These are phyloP conservation scores for Termitomyces sp. DNA, from an alignment of 768 basidiomycete species.

Conservation along the genomic window DNA sequence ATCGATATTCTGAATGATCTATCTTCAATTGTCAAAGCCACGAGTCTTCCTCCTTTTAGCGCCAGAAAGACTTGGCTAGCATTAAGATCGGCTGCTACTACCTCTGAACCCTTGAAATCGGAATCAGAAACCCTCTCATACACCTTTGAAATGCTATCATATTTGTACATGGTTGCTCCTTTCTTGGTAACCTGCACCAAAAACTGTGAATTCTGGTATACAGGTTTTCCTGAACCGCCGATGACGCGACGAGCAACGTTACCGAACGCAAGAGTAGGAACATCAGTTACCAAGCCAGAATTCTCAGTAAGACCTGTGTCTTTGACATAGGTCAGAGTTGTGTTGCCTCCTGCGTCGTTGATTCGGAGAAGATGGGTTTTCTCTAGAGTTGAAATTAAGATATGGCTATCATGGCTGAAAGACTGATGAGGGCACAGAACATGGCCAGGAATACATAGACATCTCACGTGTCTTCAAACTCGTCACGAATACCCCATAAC, in stretches of 20 bases:
- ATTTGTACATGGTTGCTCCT: constrained; percentile 51
- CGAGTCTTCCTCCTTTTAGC: constrained; percentile 45
- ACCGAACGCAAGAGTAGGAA: constrained; percentile 58
- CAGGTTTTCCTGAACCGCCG: constrained; percentile 20
- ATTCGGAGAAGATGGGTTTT: constrained; percentile 52
- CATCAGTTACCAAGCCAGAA: constrained; percentile 37
- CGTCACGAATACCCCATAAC: constrained; percentile 55
- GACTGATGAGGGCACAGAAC: constrained; percentile 1
- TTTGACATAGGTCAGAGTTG: constrained; percentile 35
- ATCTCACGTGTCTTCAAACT: constrained; percentile 45
- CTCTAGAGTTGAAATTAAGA: constrained; percentile 56
- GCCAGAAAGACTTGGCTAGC: constrained; percentile 63
- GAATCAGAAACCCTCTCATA: constrained; percentile 39
- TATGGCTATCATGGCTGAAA: constrained; percentile 33
- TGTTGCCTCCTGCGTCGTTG: constrained; percentile 27
- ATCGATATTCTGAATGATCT: constrained; percentile 24
- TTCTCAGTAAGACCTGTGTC: constrained; percentile 16
- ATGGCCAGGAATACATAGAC: not conserved
- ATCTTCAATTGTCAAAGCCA: constrained; percentile 43
- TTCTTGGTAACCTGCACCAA: constrained; percentile 70
- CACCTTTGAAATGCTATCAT: constrained; percentile 36
- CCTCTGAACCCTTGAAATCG: constrained; percentile 28
- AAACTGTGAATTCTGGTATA: constrained; percentile 42
- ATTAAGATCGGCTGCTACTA: constrained; percentile 68
- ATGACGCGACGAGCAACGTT: constrained; percentile 40